Evolutionary conservation across 202 grass and related monocot genomes (phyloP).

Genomic region (Cymbopogon flexuosus): DNA sequence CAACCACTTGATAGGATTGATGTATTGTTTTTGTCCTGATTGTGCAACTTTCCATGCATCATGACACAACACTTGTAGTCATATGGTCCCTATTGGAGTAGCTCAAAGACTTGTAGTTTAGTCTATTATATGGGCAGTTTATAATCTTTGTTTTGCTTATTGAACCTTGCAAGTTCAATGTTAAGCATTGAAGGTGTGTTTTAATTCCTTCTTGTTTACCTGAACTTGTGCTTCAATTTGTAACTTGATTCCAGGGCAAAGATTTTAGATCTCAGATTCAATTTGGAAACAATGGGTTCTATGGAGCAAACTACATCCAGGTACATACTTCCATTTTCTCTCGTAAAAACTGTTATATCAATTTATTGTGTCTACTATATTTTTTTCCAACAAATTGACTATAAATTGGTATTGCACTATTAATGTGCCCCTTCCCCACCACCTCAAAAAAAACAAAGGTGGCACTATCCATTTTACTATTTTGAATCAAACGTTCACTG

Average conservation of each 20-base stretch:
- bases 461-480: not conserved
- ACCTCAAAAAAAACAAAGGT: too few species aligned
- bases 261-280: constrained; percentile 59
- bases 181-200: not conserved
- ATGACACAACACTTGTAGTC: not conserved
- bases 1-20: not conserved
- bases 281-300: constrained; percentile 54
- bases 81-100: not conserved
- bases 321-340: constrained; percentile 21
- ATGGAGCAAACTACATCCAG: constrained; percentile 74
- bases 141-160: not conserved
- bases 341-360: not conserved
- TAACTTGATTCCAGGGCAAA: constrained; percentile 47
- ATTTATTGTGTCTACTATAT: not conserved
- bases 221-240: not conserved
- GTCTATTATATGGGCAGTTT: not conserved
- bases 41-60: not conserved
- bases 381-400: not conserved
- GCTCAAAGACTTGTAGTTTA: not conserved
- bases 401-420: not conserved
- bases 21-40: not conserved
- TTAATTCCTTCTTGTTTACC: not conserved
- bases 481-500: not conserved
- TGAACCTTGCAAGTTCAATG: not conserved
- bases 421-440: not conserved